Evolutionary conservation across 1,139 yeast species (phyloP), one percentile per base, ranked within the genome.

Genomic region (Blastobotrys aristatus): DNA sequence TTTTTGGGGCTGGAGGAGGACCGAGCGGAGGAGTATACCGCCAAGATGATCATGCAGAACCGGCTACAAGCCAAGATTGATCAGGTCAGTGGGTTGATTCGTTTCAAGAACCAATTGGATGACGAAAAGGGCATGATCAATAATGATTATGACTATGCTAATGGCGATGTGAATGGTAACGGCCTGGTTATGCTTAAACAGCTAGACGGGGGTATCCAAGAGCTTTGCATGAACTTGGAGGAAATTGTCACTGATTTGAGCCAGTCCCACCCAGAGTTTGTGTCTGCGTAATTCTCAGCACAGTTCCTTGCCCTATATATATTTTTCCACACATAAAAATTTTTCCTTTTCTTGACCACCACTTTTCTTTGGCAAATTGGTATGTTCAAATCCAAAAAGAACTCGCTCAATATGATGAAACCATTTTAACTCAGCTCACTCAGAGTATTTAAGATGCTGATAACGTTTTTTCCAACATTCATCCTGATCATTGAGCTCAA

Each of bases 391-490:
- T n/a, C 13, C 30, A 26, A 4, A 16, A 13, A 30, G 17, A 30
- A 7, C 36, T 32, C 37, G n/a, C 16, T 30, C 39, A 17, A 11
- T 40, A 51, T 52, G 56, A 53, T 53, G 57, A 53, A 34, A 52
- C 17, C 70, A 79, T 6, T 80, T 75, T 60, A 67, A 77, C 60
- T 67, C 69, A 40, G 56, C 65, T 37, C 54, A 60, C 21, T 77
- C 83, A 50, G 57, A 54, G 53, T 49, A 47, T 54, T 54, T 53
- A 47, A 36, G 43, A 37, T 54, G 57, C 53, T 54, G 57, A 54
- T 48, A 54, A 46, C 46, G 17, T n/a, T 41, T 40, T 44, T 31
- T 50, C 44, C 43, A 41, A 49, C 46, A 47, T 32, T 46, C 47
- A 43, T 43, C 46, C 32, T 27, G 31, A 26, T 14, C 27, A 24